A percentile compares a stretch with the other conserved stretches of the same genome.
phyloP scores from a whole-genome alignment of 164 flowering plant species.

The Umbellularia californica region DNA sequence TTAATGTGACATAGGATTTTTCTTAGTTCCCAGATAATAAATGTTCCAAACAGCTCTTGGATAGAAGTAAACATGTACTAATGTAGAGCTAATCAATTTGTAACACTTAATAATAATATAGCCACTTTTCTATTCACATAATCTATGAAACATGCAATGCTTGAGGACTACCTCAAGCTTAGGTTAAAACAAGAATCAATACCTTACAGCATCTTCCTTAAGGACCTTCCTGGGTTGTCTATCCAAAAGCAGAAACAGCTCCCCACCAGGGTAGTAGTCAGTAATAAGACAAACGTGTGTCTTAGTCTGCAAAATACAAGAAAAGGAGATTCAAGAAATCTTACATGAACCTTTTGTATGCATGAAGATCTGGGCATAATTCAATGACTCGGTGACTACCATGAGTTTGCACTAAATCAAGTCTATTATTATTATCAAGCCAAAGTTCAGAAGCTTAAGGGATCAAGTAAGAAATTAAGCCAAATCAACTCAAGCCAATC shows the following conservation, averaged over 20 bases:
- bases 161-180: not conserved
- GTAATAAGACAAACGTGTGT: conserved; percentile 91
- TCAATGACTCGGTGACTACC: too few relatives aligned
- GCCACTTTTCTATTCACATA: not conserved
- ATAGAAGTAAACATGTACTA: not conserved
- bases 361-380: not conserved
- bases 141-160: conserved; percentile 1
- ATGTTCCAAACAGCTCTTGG: not conserved
- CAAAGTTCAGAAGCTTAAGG: too few relatives aligned
- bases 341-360: not conserved
- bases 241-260: conserved; percentile 88
- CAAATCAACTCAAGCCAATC: too few relatives aligned
- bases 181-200: conserved; percentile 9
- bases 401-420: too few relatives aligned
- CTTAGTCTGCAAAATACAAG: conserved; percentile 57
- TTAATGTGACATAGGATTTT: too few relatives aligned
- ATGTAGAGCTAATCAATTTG: not conserved
- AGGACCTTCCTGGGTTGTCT: conserved; percentile 81
- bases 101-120: not conserved
- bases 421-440: too few relatives aligned
- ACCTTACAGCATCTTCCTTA: conserved; percentile 96
- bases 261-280: conserved; percentile 96
- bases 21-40: too few relatives aligned
- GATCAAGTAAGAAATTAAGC: too few relatives aligned
- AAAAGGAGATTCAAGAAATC: conserved; percentile 4